Evolutionary conservation across 164 flowering plant species (phyloP), one percentile per base, ranked within the genome.

Genomic region (Amborella trichopoda): DNA sequence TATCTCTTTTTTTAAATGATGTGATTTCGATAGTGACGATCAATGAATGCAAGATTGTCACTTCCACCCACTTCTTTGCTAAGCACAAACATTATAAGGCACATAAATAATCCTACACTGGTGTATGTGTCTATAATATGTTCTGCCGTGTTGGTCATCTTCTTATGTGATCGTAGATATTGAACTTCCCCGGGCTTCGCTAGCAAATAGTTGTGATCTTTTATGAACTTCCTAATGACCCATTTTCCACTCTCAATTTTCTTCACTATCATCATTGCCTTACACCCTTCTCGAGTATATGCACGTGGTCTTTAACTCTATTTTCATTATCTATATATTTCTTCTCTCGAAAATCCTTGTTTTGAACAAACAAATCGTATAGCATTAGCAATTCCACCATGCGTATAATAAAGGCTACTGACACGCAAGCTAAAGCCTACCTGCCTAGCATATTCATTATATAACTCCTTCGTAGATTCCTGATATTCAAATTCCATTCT

Each of bases 131-230:
- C 45, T 11, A 68, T 68, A 21, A 42, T 14, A 42, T 22, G 17
- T 26, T 42, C n/a, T 14, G 46, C 24, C 20, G 46, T 40, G 23
- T 68, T 70, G 1, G 77, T 59, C 0, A 68, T 58, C 38, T 53
- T 65, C 50, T 61, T 62, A 25, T 13, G 83, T 0, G 86, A 74
- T 40, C 71, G 64, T 52, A 76, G 75, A 57, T 61, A 65, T 36
- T 78, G 81, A 47, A 77, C 88, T 56, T 76, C 78, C 22, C 65
- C 71, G 6, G 86, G 77, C 54, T 59, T 70, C 12, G 27, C 33
- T 12, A 53, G 19, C 14, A 40, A 24, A 36, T 53, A 50, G 23
- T 36, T 53, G 44, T 53, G 50, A 6, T 53, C 33, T 44, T 45
- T 53, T 26, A 28, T 43, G 16, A 44, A 53, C 16, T 32, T 45